Percentiles rank a stretch among this genome's conserved stretches.
Conservation (phyloP, 139 green algal genomes). For the Coelastrella sp. region DNA sequence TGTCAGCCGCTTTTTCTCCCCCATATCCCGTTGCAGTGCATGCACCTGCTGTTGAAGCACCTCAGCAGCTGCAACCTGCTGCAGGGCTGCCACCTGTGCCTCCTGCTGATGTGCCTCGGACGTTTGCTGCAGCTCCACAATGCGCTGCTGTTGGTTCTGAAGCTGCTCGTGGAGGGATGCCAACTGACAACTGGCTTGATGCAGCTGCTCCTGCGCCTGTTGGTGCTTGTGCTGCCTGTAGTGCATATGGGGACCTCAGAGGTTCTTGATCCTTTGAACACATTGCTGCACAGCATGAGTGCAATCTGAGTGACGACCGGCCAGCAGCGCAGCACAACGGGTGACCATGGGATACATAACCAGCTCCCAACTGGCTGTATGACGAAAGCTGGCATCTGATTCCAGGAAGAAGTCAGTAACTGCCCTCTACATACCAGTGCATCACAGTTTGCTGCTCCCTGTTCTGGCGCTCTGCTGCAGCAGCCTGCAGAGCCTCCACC, state of each 20-base stretch:
- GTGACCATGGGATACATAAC: too few species aligned
- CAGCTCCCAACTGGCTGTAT: too few species aligned
- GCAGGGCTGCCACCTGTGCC: neutral
- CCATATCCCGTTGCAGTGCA: conserved; percentile 1
- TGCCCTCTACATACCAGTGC: conserved; percentile 41
- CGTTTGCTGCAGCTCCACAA: neutral
- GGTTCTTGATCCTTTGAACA: too few species aligned
- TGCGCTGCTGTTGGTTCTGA: neutral
- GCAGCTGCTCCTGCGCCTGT: neutral
- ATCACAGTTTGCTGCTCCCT: neutral
- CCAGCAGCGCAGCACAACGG: too few species aligned
- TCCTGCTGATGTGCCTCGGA: neutral
- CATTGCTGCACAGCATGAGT: too few species aligned
- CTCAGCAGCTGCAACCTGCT: neutral
- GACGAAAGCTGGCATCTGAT: too few species aligned
- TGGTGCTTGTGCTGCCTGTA: conserved; percentile 2
- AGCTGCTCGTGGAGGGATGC: neutral
- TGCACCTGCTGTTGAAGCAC: conserved; percentile 31
- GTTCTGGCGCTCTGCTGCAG: neutral
- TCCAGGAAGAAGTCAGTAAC: neutral
- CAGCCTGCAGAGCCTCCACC: conserved; percentile 45
- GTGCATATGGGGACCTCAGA: neutral
- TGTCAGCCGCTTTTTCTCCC: neutral
- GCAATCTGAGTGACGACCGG: too few species aligned
- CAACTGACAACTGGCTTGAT: neutral